phyloP scores from a whole-genome alignment of 495 filamentous ascomycete species.

The Barbatosphaeria neglecta region DNA sequence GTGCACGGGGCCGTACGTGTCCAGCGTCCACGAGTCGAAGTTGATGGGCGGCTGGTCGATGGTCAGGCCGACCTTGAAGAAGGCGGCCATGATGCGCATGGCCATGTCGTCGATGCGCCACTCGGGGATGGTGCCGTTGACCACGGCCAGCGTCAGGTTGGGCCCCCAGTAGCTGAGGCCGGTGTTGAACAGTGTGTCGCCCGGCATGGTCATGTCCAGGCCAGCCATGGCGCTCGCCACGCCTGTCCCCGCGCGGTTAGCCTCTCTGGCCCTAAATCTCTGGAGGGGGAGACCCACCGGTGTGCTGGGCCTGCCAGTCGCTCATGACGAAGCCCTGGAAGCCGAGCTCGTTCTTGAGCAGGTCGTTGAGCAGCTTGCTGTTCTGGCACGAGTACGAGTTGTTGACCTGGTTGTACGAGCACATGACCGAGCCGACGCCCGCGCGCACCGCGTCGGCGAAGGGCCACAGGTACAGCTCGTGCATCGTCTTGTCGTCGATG shows the following conservation, averaged over 20 bases:
- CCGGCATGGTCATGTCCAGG: slow-evolving; percentile 92
- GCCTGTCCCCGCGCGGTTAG: slow-evolving; percentile 15
- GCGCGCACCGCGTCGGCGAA: slow-evolving; percentile 31
- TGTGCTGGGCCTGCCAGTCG: slow-evolving; percentile 82
- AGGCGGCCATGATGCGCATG: slow-evolving; percentile 83
- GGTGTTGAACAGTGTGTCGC: slow-evolving; percentile 64
- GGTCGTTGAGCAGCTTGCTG: slow-evolving; percentile 64
- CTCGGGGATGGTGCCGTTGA: slow-evolving; percentile 84
- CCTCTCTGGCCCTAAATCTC: neutral
- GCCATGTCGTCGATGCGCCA: slow-evolving; percentile 93
- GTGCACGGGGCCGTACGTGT: slow-evolving; percentile 64
- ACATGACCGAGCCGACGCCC: slow-evolving; percentile 83
- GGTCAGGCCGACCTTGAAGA: slow-evolving; percentile 77
- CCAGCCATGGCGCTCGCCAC: slow-evolving; percentile 70
- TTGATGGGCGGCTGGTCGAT: slow-evolving; percentile 54
- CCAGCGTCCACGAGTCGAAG: slow-evolving; percentile 76
- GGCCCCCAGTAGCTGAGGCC: slow-evolving; percentile 72
- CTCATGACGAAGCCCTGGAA: slow-evolving; percentile 94
- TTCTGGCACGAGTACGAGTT: slow-evolving; percentile 80
- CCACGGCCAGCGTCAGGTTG: slow-evolving; percentile 70
- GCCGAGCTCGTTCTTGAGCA: slow-evolving; percentile 83
- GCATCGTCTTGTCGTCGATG: slow-evolving; percentile 86
- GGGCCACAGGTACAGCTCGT: slow-evolving; percentile 84
- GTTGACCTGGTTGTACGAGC: slow-evolving; percentile 87
- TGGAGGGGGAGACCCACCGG: slow-evolving; percentile 20